Conservation (phyloP, 177 flowering plant species). For the Tripterygium wilfordii region DNA sequence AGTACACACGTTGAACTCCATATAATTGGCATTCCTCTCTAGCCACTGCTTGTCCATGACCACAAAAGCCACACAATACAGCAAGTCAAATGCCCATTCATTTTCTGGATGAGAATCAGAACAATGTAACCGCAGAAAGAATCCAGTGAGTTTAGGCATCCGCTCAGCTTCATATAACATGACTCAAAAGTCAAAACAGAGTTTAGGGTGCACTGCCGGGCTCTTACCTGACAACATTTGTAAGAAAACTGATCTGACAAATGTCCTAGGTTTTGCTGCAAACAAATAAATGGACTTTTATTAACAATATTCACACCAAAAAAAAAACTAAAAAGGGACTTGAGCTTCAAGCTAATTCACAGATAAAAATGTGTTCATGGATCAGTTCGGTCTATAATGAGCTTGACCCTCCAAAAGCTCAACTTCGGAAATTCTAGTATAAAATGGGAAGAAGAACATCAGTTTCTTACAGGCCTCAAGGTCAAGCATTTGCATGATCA, state of each 20-base stretch:
- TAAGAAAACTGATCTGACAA: slow-evolving; percentile 63
- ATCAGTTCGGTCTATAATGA: too few species aligned
- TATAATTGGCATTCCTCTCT: slow-evolving; percentile 78
- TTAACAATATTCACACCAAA: slow-evolving; percentile 13
- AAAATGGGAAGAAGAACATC: too few species aligned
- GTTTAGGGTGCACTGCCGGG: too few species aligned
- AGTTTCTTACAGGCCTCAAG: slow-evolving; percentile 69
- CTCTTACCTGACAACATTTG: slow-evolving; percentile 81
- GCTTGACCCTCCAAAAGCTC: too few species aligned
- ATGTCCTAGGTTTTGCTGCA: slow-evolving; percentile 75
- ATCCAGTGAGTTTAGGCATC: too few species aligned
- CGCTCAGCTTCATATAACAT: too few species aligned
- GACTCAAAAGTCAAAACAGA: too few species aligned
- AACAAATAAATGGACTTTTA: slow-evolving; percentile 1
- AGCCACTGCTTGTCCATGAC: slow-evolving; percentile 90
- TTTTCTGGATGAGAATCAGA: too few species aligned
- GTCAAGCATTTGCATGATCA: slow-evolving; percentile 89
- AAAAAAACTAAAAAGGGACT: too few species aligned
- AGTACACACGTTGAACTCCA: slow-evolving; percentile 85
- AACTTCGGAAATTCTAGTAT: too few species aligned
- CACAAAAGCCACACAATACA: slow-evolving; percentile 81
- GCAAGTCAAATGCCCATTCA: slow-evolving; percentile 89
- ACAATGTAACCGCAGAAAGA: neutral
- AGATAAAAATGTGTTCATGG: too few species aligned
- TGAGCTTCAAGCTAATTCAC: too few species aligned